phyloP scores from a whole-genome alignment of 2,329 filamentous ascomycete genomes.

The Lasiodiplodia hormozganensis region DNA sequence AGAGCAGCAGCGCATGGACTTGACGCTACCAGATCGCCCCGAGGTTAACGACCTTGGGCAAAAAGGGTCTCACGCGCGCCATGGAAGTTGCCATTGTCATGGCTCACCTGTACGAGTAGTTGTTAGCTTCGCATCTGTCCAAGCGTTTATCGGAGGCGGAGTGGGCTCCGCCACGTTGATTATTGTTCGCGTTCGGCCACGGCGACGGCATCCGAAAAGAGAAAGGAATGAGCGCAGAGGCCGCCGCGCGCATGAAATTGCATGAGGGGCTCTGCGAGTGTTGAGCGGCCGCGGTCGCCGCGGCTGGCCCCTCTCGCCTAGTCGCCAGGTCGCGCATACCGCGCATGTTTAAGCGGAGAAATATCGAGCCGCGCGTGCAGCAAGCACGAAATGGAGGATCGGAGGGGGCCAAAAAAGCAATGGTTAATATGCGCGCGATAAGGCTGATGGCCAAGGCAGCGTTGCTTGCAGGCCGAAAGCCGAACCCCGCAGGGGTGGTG shows the following conservation, averaged over 20 bases:
- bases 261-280: neutral
- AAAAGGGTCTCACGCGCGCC: neutral
- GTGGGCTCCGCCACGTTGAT: neutral
- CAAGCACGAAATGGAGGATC: neutral
- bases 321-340: slow-evolving; percentile 13
- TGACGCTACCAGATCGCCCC: neutral
- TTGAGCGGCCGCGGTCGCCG: neutral
- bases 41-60: neutral
- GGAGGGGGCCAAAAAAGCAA: neutral
- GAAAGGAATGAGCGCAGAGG: neutral
- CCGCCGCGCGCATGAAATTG: slow-evolving; percentile 14
- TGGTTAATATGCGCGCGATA: slow-evolving; percentile 3
- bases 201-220: neutral
- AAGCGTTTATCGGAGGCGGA: slow-evolving; percentile 1
- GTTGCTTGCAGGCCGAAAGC: slow-evolving; percentile 19
- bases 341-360: slow-evolving; percentile 15
- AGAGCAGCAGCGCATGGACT: neutral
- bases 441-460: slow-evolving; percentile 17
- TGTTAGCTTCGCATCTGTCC: neutral
- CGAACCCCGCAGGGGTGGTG: slow-evolving; percentile 20
- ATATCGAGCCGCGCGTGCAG: neutral
- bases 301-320: slow-evolving; percentile 4
- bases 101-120: neutral
- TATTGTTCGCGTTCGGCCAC: neutral
- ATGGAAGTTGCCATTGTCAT: slow-evolving; percentile 21